Evolutionary conservation across 345 rosid species (phyloP), one percentile per base, ranked within the genome.

Genomic region (Cardamine occulta): DNA sequence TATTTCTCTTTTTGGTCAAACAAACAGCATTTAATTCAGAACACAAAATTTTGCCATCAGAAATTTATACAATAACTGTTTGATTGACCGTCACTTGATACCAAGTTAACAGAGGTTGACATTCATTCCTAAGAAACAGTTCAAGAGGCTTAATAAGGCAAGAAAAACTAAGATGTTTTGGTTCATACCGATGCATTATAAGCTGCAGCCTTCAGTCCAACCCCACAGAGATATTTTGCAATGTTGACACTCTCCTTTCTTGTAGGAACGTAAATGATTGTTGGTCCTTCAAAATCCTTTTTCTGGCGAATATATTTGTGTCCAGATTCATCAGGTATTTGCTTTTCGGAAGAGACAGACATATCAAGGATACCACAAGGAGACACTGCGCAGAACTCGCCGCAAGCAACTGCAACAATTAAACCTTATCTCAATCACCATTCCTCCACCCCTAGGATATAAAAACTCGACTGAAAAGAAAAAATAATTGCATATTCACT

Each of bases 211-310:
- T 85, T 88, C 70, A 91, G 86, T 18, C 93, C 96, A 72, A 34
- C 79, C 45, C 79, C 73, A 79, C 86, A 86, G 44, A 93, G 89
- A 79, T 78, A 85, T 65, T 87, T 84, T 5, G 96, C 88, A 52
- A 91, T 84, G 76, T 74, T 77, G 78, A 89, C 69, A 55, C 89
- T 91, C 81, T 93, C 92, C 75, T 89, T 91, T 75, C 98, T 86
- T 45, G 98, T 89, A 51, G 96, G 96, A 81, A 88, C 98, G 72
- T 93, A 93, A 69, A 93, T 84, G 63, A 93, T 91, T 31, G 97
- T 93, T 2, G 85, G 86, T 55, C 98, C 98, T 68, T 83, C 89
- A 60, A 81, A 63, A 73, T 88, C 80, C 82, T 81, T 83, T 77
- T 74, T 74, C 83, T 77, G 63, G 59, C 81, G 76, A 68, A 32